These are phyloP conservation scores for Puccinia coronata DNA, from an alignment of 1,284 basidiomycete genomes.

Conservation along the genomic window DNA sequence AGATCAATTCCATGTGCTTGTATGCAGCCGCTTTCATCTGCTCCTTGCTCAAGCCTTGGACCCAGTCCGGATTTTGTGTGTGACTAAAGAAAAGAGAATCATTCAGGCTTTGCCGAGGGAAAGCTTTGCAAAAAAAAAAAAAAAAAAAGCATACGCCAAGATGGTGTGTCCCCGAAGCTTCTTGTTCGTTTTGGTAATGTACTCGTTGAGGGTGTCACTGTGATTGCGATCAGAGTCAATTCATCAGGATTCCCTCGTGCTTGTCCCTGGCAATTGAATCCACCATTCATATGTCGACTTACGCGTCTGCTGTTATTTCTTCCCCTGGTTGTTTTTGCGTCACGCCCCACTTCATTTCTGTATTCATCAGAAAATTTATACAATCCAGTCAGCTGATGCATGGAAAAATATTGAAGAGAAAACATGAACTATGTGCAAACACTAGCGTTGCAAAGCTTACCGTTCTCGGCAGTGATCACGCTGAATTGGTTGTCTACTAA, in stretches of 20 bases:
- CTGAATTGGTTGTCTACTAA: not conserved
- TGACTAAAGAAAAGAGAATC: not conserved
- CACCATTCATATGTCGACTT: not conserved
- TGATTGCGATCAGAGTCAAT: not conserved
- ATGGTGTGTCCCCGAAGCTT: constrained; percentile 1
- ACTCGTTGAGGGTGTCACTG: constrained; percentile 11
- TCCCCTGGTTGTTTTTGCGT: not conserved
- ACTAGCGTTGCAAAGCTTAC: not conserved
- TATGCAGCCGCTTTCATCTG: not conserved
- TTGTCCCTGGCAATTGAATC: not conserved
- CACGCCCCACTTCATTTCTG: constrained; percentile 32
- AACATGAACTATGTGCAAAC: not conserved
- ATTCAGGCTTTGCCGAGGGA: not conserved
- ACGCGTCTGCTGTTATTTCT: not conserved
- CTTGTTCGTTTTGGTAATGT: not conserved
- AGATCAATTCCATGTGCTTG: not conserved
- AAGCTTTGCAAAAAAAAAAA: not conserved
- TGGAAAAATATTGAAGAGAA: not conserved
- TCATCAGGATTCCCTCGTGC: not conserved
- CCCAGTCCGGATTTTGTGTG: not conserved
- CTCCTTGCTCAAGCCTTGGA: not conserved
- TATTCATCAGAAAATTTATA: not conserved
- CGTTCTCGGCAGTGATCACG: constrained; percentile 16
- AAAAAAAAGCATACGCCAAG: not conserved
- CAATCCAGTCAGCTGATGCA: not conserved